These are phyloP conservation scores for Cokeromyces recurvatus DNA, from an alignment of 371 early-diverging fungal genomes.

Conservation along the genomic window DNA sequence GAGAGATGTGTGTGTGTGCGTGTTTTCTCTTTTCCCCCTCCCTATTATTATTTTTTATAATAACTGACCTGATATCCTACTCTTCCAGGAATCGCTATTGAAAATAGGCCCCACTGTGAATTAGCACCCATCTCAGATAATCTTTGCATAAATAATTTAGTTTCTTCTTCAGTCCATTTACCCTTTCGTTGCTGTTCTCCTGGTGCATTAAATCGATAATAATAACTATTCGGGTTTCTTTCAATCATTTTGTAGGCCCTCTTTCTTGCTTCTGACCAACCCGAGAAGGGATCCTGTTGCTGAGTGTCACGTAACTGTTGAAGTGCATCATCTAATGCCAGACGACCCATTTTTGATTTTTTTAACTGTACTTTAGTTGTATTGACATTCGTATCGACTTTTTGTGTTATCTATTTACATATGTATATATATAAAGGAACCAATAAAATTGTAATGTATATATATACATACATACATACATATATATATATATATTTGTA, in stretches of 20 bases:
- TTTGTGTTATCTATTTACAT: too few relatives aligned
- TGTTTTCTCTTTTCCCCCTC: too few relatives aligned
- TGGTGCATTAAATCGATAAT: conserved; percentile 95
- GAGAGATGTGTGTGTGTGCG: too few relatives aligned
- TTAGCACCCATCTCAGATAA: conserved; percentile 82
- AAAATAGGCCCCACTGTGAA: conserved; percentile 93
- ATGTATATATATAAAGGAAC: too few relatives aligned
- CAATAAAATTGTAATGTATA: too few relatives aligned
- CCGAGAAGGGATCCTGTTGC: conserved; percentile 73
- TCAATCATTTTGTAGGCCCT: conserved; percentile 85
- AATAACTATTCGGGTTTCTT: conserved; percentile 89
- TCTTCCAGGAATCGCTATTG: conserved; percentile 88
- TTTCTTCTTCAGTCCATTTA: conserved; percentile 79
- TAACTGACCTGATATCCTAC: conserved; percentile 83
- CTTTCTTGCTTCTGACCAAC: conserved; percentile 89
- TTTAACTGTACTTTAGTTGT: too few relatives aligned
- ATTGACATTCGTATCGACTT: too few relatives aligned
- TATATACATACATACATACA: too few relatives aligned
- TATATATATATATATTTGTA: too few relatives aligned
- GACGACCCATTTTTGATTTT: too few relatives aligned
- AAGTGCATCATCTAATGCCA: conserved; percentile 83
- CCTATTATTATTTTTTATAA: too few relatives aligned
- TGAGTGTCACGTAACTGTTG: conserved; percentile 68
- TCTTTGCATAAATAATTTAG: conserved; percentile 72
- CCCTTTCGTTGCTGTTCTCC: conserved; percentile 90